Conservation (phyloP, 805 yeast genomes). For the Nakazawaea anatomiae region DNA sequence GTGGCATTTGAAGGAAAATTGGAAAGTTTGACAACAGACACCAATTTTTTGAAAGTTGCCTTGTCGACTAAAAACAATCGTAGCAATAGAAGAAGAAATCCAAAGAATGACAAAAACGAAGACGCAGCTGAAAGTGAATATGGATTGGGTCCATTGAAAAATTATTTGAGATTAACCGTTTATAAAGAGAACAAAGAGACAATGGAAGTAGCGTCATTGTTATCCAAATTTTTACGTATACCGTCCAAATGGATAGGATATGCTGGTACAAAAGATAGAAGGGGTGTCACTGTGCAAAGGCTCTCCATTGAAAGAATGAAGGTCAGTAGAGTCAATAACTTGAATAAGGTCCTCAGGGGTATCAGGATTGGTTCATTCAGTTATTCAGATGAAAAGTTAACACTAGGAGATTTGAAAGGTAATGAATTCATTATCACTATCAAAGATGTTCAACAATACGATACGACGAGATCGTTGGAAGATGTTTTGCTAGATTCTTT, state of each 20-base stretch:
- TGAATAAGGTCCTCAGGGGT: conserved; percentile 75
- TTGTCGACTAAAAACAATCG: conserved; percentile 33
- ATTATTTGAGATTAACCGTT: conserved; percentile 67
- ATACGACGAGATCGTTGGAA: conserved; percentile 30
- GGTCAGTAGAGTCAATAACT: conserved; percentile 66
- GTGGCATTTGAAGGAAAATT: conserved; percentile 66
- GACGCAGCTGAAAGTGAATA: conserved; percentile 40
- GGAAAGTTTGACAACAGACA: conserved; percentile 72
- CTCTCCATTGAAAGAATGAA: conserved; percentile 63
- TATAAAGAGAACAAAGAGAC: conserved; percentile 96
- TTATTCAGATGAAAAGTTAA: conserved; percentile 56
- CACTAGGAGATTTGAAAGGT: conserved; percentile 80
- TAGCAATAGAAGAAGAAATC: neutral
- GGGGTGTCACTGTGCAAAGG: conserved; percentile 91
- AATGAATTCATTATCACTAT: conserved; percentile 85
- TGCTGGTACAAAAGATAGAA: conserved; percentile 95
- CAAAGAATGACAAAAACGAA: conserved; percentile 20
- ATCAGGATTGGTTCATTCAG: conserved; percentile 72
- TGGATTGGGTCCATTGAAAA: conserved; percentile 68
- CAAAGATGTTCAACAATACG: conserved; percentile 53
- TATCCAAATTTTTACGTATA: conserved; percentile 67
- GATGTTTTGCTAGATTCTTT: conserved; percentile 47
- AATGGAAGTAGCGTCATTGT: conserved; percentile 82
- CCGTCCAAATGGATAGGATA: conserved; percentile 69
- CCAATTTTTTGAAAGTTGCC: conserved; percentile 60